Percentiles rank a stretch among this genome's conserved stretches.
phyloP scores from a whole-genome alignment of 495 filamentous ascomycete species.

The Thermothielavioides terrestris region DNA sequence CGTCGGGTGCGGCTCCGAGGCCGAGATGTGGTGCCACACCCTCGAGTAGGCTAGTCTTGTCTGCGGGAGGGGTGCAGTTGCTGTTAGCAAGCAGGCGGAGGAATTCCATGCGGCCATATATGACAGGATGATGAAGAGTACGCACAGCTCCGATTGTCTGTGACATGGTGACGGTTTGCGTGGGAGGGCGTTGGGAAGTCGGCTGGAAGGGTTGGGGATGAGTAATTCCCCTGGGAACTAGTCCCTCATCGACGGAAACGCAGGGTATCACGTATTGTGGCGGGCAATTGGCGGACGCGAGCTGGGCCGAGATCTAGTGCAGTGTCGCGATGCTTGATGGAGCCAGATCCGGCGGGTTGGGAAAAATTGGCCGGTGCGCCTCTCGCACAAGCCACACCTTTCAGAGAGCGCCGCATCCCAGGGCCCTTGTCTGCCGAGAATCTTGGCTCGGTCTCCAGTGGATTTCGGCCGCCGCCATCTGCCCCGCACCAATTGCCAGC shows the following conservation, averaged over 20 bases:
- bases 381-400: slow-evolving; percentile 5
- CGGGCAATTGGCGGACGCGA: slow-evolving; percentile 5
- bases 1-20: slow-evolving; percentile 43
- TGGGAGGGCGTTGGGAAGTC: background rate
- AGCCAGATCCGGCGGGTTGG: slow-evolving; percentile 4
- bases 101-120: background rate
- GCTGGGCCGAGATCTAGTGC: background rate
- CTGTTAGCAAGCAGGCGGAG: slow-evolving; percentile 1
- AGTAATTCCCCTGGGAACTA: slow-evolving; percentile 16
- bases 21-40: slow-evolving; percentile 85
- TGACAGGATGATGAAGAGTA: background rate
- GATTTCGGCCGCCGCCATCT: background rate
- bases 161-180: slow-evolving; percentile 15
- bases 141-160: slow-evolving; percentile 20
- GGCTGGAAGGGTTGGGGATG: background rate
- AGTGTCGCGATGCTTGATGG: slow-evolving; percentile 12
- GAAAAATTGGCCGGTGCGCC: slow-evolving; percentile 12
- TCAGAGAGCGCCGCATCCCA: background rate
- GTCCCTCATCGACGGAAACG: slow-evolving; percentile 19
- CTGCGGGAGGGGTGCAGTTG: slow-evolving; percentile 49
- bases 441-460: too few relatives aligned
- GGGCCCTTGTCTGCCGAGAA: background rate
- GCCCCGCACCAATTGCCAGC: slow-evolving; percentile 3
- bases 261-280: background rate
- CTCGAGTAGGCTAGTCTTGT: slow-evolving; percentile 94